Evolutionary conservation across 148 eudicot genomes (phyloP).

Genomic region (Camellia granthamiana): DNA sequence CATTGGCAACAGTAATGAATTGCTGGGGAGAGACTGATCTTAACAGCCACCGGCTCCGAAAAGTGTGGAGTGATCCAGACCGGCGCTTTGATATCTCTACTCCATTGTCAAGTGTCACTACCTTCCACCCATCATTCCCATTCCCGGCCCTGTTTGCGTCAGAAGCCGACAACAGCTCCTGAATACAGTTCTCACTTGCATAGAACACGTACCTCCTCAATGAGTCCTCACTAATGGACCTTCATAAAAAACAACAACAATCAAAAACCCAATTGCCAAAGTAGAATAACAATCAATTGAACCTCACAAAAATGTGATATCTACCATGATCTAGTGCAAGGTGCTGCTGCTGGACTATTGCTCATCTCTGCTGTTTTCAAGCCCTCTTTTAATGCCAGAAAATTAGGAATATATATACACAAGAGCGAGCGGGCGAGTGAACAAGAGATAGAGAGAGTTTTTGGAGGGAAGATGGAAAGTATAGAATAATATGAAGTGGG

Average conservation of each 20-base stretch:
- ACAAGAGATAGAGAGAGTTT: conserved; percentile 19
- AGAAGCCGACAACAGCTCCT: conserved; percentile 76
- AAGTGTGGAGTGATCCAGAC: conserved; percentile 75
- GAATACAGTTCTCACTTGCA: conserved; percentile 90
- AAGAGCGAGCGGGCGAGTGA: conserved; percentile 24
- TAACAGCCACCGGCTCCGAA: conserved; percentile 73
- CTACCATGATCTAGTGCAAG: conserved; percentile 55
- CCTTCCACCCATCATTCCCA: conserved; percentile 67
- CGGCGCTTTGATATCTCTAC: conserved; percentile 79
- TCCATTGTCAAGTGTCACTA: conserved; percentile 51
- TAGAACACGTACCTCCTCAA: conserved; percentile 70
- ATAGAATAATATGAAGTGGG: conserved; percentile 49
- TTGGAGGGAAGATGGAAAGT: conserved; percentile 25
- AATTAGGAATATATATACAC: conserved; percentile 10
- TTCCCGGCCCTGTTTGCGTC: conserved; percentile 44
- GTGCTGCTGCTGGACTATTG: conserved; percentile 42
- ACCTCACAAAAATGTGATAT: not conserved
- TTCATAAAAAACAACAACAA: conserved; percentile 17
- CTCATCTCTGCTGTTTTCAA: conserved; percentile 29
- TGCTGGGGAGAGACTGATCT: conserved; percentile 70
- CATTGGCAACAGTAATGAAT: conserved; percentile 81
- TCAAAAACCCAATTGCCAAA: not conserved
- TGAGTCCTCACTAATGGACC: conserved; percentile 91
- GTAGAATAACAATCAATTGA: not conserved
- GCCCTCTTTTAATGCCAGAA: conserved; percentile 11